Percentiles rank a stretch among this genome's conserved stretches.
Conservation (phyloP, 1,139 yeast genomes). For the Suhomyces coccinellae region DNA sequence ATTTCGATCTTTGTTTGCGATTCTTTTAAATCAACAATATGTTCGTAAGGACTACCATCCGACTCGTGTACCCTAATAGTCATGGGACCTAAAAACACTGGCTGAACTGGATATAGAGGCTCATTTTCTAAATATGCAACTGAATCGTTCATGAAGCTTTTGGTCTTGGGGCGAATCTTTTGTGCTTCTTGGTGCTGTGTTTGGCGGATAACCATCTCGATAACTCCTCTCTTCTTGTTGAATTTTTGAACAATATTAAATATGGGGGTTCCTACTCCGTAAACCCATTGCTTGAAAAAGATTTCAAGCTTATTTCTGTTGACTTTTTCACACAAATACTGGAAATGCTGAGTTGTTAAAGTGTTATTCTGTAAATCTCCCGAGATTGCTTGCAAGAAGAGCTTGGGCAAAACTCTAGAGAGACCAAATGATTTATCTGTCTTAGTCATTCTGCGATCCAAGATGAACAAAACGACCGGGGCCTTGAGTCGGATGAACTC, state of each 20-base stretch:
- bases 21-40: conserved; percentile 89
- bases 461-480: conserved; percentile 78
- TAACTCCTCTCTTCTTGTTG: conserved; percentile 88
- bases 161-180: conserved; percentile 33
- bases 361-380: conserved; percentile 85
- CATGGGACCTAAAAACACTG: conserved; percentile 87
- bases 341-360: conserved; percentile 80
- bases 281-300: conserved; percentile 93
- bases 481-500: conserved; percentile 73
- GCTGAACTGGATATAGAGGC: conserved; percentile 39
- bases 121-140: conserved; percentile 43
- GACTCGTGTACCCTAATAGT: conserved; percentile 97
- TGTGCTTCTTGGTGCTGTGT: conserved; percentile 67
- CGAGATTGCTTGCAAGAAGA: conserved; percentile 92
- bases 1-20: conserved; percentile 84
- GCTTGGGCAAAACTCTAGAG: conserved; percentile 85
- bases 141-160: conserved; percentile 49
- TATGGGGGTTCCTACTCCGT: conserved; percentile 84
- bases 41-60: conserved; percentile 99
- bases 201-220: conserved; percentile 93
- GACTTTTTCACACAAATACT: conserved; percentile 90
- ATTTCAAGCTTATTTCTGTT: conserved; percentile 79
- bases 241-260: conserved; percentile 88
- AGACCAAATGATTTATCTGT: conserved; percentile 93
- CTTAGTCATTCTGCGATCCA: conserved; percentile 92